Evolutionary conservation across 371 early-diverging fungal genomes (phyloP).

Genomic region (Circinella minor): DNA sequence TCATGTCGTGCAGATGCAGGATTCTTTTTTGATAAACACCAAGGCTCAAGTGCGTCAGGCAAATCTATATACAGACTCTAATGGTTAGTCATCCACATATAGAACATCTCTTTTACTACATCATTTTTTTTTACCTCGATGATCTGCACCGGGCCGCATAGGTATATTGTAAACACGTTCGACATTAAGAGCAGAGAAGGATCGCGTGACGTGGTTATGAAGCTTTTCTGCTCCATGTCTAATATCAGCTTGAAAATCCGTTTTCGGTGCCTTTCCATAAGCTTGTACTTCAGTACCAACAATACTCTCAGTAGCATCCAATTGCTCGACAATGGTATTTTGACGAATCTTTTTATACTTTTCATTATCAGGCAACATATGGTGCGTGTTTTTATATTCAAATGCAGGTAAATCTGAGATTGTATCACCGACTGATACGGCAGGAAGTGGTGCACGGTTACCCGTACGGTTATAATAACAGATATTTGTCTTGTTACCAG

Average conservation of each 20-base stretch:
- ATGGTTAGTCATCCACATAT: neutral
- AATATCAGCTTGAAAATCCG: conserved; percentile 55
- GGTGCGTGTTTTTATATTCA: conserved; percentile 56
- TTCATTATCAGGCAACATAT: conserved; percentile 29
- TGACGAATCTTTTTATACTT: neutral
- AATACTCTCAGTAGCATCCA: conserved; percentile 17
- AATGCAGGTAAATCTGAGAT: conserved; percentile 67
- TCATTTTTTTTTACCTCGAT: conserved; percentile 27
- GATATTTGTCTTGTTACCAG: conserved; percentile 20
- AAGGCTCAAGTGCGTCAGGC: conserved; percentile 56
- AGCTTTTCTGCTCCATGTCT: conserved; percentile 33
- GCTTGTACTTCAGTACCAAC: conserved; percentile 35
- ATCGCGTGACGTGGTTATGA: conserved; percentile 50
- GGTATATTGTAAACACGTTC: conserved; percentile 53
- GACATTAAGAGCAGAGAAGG: conserved; percentile 42
- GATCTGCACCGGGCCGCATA: conserved; percentile 57
- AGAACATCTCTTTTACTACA: neutral
- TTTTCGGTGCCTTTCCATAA: conserved; percentile 41
- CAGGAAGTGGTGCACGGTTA: conserved; percentile 55
- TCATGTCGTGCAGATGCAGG: conserved; percentile 56
- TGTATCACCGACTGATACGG: conserved; percentile 58
- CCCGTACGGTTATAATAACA: conserved; percentile 36
- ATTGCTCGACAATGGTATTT: conserved; percentile 11
- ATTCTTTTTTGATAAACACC: conserved; percentile 49
- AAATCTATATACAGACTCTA: conserved; percentile 21